A percentile compares a stretch with the other conserved stretches of the same genome.
phyloP scores from a whole-genome alignment of 331 rosid genomes.

The Acacia concinna region DNA sequence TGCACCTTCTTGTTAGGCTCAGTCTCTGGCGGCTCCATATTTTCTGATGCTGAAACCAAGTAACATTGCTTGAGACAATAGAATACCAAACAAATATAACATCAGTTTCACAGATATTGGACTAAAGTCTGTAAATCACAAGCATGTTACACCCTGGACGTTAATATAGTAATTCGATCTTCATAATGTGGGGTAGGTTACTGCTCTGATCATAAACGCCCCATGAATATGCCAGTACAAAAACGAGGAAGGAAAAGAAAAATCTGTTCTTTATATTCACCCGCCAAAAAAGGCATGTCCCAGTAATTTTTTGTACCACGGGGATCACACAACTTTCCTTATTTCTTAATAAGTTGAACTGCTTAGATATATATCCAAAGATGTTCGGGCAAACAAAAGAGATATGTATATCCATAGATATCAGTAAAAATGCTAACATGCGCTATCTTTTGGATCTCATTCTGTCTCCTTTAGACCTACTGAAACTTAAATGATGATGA shows the following conservation, averaged over 20 bases:
- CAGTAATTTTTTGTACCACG: background rate
- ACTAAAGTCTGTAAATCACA: background rate
- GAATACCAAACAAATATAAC: background rate
- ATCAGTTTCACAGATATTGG: background rate
- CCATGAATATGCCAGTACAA: background rate
- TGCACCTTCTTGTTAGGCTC: conserved; percentile 45
- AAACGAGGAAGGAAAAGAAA: background rate
- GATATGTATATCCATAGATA: too few relatives aligned
- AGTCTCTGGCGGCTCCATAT: conserved; percentile 38
- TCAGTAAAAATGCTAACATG: background rate
- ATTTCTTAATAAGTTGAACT: background rate
- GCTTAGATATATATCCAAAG: background rate
- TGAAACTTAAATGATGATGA: background rate
- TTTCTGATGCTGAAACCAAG: conserved; percentile 40
- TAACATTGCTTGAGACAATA: conserved; percentile 1
- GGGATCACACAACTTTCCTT: background rate
- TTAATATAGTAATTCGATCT: background rate
- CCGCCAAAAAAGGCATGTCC: background rate
- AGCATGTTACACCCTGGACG: background rate
- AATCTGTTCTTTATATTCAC: background rate
- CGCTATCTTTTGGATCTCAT: background rate
- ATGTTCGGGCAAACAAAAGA: too few relatives aligned
- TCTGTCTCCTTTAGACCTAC: background rate
- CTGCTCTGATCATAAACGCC: background rate
- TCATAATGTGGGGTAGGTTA: background rate